phyloP scores from a whole-genome alignment of 1,139 yeast species.

The Keqinozyma sinolaborantium region DNA sequence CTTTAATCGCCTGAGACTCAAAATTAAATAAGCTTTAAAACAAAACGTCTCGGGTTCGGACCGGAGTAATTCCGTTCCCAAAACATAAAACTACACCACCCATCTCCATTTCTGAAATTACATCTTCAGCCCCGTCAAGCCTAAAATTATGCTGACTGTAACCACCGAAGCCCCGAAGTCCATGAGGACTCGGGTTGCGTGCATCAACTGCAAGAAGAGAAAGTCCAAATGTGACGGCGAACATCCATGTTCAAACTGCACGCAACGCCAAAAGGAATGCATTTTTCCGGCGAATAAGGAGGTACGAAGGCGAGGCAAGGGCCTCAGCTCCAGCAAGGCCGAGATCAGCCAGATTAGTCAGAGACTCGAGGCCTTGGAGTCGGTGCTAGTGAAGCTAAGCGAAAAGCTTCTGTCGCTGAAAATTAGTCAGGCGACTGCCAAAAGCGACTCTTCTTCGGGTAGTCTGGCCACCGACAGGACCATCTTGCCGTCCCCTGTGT shows the following conservation, averaged over 20 bases:
- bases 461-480: too few species aligned
- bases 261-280: slow-evolving; percentile 14
- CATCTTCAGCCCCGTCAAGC: too few species aligned
- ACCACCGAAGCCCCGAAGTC: not conserved
- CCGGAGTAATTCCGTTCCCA: too few species aligned
- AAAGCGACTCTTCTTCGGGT: too few species aligned
- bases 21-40: too few species aligned
- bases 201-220: slow-evolving; percentile 46
- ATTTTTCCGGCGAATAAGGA: slow-evolving; percentile 17
- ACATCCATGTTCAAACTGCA: slow-evolving; percentile 41
- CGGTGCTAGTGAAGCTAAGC: slow-evolving; percentile 15
- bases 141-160: too few species aligned
- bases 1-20: too few species aligned
- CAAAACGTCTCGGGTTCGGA: too few species aligned
- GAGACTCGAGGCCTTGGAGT: slow-evolving; percentile 21
- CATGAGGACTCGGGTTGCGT: slow-evolving; percentile 43
- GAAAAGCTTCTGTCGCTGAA: slow-evolving; percentile 5
- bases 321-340: slow-evolving; percentile 12
- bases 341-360: slow-evolving; percentile 10
- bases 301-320: slow-evolving; percentile 16
- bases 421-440: too few species aligned
- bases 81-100: too few species aligned
- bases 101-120: too few species aligned
- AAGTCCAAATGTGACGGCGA: slow-evolving; percentile 51
- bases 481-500: too few species aligned